Conservation (phyloP, 495 filamentous ascomycete species). For the Trichoderma gamsii region DNA sequence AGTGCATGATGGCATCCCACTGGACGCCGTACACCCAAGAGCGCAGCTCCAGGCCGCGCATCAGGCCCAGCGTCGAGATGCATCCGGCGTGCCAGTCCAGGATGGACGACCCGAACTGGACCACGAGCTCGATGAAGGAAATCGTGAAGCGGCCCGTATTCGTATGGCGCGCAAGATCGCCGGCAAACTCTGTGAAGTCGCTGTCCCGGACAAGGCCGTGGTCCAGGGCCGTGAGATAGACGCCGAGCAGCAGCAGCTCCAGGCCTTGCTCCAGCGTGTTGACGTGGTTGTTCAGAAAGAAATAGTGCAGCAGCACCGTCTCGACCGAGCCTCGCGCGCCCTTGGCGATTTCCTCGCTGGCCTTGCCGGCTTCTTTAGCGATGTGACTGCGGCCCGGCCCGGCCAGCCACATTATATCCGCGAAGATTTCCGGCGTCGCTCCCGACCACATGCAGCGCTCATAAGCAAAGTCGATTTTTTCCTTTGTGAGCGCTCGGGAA, state of each 20-base stretch:
- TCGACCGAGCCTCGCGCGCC: background rate
- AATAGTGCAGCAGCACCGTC: background rate
- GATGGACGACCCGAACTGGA: background rate
- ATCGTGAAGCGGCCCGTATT: background rate
- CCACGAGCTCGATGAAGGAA: background rate
- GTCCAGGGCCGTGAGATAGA: background rate
- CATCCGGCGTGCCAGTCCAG: background rate
- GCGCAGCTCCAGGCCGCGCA: background rate
- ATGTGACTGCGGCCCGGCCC: background rate
- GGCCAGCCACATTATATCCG: background rate
- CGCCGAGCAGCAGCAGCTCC: background rate
- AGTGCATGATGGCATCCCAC: background rate
- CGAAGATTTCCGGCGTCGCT: background rate
- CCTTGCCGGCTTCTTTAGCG: background rate
- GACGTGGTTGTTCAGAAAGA: slow-evolving; percentile 1
- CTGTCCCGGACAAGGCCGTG: background rate
- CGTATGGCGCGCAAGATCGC: background rate
- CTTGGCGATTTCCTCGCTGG: background rate
- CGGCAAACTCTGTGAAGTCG: background rate
- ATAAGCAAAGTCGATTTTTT: background rate
- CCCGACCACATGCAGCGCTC: background rate
- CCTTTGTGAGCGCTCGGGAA: background rate
- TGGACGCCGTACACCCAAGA: background rate
- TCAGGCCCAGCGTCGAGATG: background rate
- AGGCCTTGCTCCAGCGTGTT: background rate